Conservation (phyloP, 2,329 filamentous ascomycete genomes). For the Mariannaea sp. region DNA sequence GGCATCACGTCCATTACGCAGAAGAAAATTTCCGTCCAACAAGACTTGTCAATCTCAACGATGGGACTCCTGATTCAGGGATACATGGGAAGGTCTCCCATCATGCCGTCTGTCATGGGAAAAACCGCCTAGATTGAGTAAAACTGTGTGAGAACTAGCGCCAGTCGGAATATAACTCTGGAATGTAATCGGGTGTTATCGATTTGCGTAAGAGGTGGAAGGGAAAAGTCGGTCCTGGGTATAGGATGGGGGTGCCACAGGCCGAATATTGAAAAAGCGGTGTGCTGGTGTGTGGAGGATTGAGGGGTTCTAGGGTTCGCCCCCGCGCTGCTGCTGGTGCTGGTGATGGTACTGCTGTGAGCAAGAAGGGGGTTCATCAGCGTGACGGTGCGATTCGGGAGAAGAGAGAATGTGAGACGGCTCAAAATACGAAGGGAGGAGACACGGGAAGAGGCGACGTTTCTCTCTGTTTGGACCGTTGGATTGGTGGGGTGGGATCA, state of each 20-base stretch:
- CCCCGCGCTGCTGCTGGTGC: constrained; percentile 17
- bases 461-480: background rate
- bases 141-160: constrained; percentile 7
- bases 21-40: background rate
- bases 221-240: constrained; percentile 3
- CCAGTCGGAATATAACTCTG: background rate
- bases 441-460: background rate
- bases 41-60: background rate
- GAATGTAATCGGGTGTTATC: constrained; percentile 25
- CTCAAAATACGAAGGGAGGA: constrained; percentile 1
- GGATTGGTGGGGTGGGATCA: constrained; percentile 22
- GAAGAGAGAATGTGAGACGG: constrained; percentile 2
- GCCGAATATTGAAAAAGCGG: constrained; percentile 33
- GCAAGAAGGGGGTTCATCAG: constrained; percentile 10
- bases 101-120: background rate
- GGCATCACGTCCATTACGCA: no score
- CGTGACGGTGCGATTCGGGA: constrained; percentile 18
- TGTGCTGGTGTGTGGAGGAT: constrained; percentile 26
- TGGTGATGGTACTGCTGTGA: no score
- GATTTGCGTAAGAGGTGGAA: constrained; percentile 10
- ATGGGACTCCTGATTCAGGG: background rate
- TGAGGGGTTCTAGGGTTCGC: constrained; percentile 27
- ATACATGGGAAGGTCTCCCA: background rate
- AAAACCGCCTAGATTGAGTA: constrained; percentile 2
- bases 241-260: constrained; percentile 15